These are phyloP conservation scores for Endotrypanum monterogeii DNA, from an alignment of 208 protist genomes.

Conservation along the genomic window DNA sequence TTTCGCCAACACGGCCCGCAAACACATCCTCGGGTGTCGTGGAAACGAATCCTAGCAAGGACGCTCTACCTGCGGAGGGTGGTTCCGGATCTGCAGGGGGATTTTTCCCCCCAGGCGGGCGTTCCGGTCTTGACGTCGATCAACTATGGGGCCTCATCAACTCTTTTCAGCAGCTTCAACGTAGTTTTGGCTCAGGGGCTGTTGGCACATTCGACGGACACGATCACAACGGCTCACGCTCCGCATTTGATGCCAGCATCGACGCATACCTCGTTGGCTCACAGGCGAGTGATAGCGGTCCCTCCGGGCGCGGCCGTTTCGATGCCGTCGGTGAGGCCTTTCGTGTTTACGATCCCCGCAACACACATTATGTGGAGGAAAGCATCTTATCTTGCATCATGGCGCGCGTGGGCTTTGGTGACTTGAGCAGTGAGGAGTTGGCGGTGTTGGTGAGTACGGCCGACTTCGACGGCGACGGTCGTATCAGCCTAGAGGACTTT, in stretches of 20 bases:
- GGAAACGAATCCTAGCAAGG: not conserved
- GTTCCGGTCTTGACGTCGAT: conserved; percentile 73
- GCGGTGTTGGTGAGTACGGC: conserved; percentile 88
- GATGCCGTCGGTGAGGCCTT: conserved; percentile 89
- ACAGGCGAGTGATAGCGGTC: not conserved
- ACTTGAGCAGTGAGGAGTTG: conserved; percentile 86
- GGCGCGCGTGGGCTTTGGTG: conserved; percentile 83
- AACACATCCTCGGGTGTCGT: not conserved
- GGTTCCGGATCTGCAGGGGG: not conserved
- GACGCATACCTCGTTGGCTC: conserved; percentile 15
- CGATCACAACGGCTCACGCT: not conserved
- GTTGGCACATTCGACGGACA: not conserved
- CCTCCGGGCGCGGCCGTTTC: conserved; percentile 33
- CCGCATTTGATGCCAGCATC: conserved; percentile 10
- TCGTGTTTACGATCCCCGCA: conserved; percentile 90
- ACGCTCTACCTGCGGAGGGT: not conserved
- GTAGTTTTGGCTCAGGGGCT: not conserved
- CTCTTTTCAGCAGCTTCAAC: conserved; percentile 56
- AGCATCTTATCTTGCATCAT: conserved; percentile 84
- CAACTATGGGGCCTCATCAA: conserved; percentile 90
- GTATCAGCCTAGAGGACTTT: conserved; percentile 92
- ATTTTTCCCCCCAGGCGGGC: not conserved
- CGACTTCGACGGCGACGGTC: conserved; percentile 93
- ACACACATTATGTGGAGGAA: conserved; percentile 81
- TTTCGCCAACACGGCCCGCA: not conserved